phyloP scores from a whole-genome alignment of 1,284 basidiomycete species.

The Ganoderma multipileum region DNA sequence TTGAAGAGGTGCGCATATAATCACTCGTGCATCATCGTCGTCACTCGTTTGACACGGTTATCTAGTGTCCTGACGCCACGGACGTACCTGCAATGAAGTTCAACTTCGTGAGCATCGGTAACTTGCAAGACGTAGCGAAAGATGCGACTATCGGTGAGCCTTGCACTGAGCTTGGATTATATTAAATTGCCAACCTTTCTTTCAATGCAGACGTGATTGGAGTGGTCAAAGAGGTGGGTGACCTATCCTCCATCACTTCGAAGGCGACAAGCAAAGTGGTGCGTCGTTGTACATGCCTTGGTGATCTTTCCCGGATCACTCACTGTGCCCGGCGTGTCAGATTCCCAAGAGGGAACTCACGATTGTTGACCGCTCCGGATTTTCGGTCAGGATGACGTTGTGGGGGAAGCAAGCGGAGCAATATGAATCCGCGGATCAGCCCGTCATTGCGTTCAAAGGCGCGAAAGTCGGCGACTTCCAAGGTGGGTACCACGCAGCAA shows the following conservation, averaged over 20 bases:
- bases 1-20: slow-evolving; percentile 69
- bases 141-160: slow-evolving; percentile 80
- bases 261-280: slow-evolving; percentile 78
- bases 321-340: slow-evolving; percentile 44
- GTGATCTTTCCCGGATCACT: neutral
- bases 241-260: slow-evolving; percentile 73
- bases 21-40: neutral
- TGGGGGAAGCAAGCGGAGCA: slow-evolving; percentile 97
- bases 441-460: slow-evolving; percentile 93
- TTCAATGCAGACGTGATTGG: slow-evolving; percentile 80
- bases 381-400: slow-evolving; percentile 86
- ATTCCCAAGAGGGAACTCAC: slow-evolving; percentile 88
- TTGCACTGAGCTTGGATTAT: neutral
- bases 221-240: slow-evolving; percentile 82
- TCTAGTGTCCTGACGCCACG: slow-evolving; percentile 77
- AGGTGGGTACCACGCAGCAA: slow-evolving; percentile 54
- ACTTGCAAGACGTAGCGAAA: slow-evolving; percentile 72
- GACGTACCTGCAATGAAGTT: slow-evolving; percentile 86
- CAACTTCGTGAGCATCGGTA: slow-evolving; percentile 77
- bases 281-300: slow-evolving; percentile 31
- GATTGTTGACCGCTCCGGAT: slow-evolving; percentile 87
- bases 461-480: slow-evolving; percentile 96
- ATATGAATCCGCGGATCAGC: slow-evolving; percentile 64
- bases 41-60: slow-evolving; percentile 19
- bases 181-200: neutral